These are phyloP conservation scores for Spergularia marina DNA, from an alignment of 148 eudicot genomes.

Conservation along the genomic window DNA sequence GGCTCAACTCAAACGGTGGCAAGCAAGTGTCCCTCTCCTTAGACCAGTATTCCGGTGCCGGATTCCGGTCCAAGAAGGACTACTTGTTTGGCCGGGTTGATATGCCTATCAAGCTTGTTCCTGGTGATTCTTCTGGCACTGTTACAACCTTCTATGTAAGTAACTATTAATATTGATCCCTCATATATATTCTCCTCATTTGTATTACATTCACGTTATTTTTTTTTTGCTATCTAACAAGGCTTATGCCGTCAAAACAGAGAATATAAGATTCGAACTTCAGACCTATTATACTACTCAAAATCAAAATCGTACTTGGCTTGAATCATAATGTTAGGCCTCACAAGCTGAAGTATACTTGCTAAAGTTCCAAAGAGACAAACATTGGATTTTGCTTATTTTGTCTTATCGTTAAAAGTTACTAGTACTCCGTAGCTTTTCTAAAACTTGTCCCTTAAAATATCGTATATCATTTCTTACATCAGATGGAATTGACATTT, in stretches of 20 bases:
- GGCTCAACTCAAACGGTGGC: conserved; percentile 27
- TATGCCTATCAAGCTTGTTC: conserved; percentile 45
- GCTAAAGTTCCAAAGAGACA: too few species aligned
- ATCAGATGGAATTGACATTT: too few species aligned
- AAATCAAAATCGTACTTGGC: not conserved
- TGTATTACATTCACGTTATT: not conserved
- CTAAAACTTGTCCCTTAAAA: too few species aligned
- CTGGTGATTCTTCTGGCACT: conserved; percentile 53
- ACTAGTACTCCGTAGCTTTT: too few species aligned
- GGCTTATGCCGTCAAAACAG: not conserved
- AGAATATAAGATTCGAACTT: not conserved
- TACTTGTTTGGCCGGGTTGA: conserved; percentile 49
- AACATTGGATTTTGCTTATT: too few species aligned
- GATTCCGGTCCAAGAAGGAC: conserved; percentile 38
- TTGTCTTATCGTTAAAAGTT: too few species aligned
- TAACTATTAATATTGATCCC: not conserved
- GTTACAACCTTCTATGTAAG: conserved; percentile 53
- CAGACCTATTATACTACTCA: not conserved
- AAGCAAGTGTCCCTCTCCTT: conserved; percentile 35
- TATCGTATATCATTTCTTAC: too few species aligned
- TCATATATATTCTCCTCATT: not conserved
- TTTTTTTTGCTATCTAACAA: too few species aligned
- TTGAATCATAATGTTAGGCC: too few species aligned
- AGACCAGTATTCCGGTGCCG: conserved; percentile 47
- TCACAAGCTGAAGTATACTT: too few species aligned